Conservation (phyloP, 1,139 yeast genomes). For the Taiozyma sp. region DNA sequence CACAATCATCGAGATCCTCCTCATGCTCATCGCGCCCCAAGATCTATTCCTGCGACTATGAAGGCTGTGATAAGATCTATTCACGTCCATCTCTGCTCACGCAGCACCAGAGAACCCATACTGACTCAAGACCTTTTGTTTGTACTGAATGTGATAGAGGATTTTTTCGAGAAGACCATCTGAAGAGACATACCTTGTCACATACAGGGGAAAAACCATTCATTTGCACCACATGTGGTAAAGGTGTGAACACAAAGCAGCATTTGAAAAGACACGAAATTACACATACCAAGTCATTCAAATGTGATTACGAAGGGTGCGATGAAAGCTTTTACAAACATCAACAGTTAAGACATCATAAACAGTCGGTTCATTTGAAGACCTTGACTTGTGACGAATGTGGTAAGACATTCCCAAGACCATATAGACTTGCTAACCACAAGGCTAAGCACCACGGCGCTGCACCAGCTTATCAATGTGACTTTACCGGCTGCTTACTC, state of each 20-base stretch:
- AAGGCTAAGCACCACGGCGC: conserved; percentile 54
- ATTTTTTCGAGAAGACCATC: conserved; percentile 74
- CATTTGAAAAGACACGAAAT: conserved; percentile 78
- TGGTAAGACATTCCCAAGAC: conserved; percentile 54
- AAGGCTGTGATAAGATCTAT: conserved; percentile 72
- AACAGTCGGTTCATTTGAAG: conserved; percentile 54
- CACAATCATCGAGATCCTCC: conserved; percentile 22
- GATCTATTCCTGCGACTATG: conserved; percentile 53
- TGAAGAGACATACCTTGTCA: conserved; percentile 67
- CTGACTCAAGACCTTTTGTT: conserved; percentile 70
- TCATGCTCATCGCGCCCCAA: conserved; percentile 44
- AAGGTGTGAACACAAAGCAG: conserved; percentile 79
- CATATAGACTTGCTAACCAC: conserved; percentile 59
- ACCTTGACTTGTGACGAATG: conserved; percentile 53
- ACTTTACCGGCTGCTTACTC: conserved; percentile 52
- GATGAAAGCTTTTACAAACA: conserved; percentile 68
- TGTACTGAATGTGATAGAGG: conserved; percentile 63
- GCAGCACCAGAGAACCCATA: conserved; percentile 77
- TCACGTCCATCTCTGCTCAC: conserved; percentile 77
- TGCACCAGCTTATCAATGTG: conserved; percentile 57
- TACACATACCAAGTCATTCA: conserved; percentile 70
- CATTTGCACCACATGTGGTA: conserved; percentile 71
- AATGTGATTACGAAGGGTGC: conserved; percentile 62
- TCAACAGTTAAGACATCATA: conserved; percentile 73
- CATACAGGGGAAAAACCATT: conserved; percentile 68